A percentile compares a stretch with the other conserved stretches of the same genome.
Conservation (phyloP, 2,329 filamentous ascomycete genomes). For the Aureobasidium sp. region DNA sequence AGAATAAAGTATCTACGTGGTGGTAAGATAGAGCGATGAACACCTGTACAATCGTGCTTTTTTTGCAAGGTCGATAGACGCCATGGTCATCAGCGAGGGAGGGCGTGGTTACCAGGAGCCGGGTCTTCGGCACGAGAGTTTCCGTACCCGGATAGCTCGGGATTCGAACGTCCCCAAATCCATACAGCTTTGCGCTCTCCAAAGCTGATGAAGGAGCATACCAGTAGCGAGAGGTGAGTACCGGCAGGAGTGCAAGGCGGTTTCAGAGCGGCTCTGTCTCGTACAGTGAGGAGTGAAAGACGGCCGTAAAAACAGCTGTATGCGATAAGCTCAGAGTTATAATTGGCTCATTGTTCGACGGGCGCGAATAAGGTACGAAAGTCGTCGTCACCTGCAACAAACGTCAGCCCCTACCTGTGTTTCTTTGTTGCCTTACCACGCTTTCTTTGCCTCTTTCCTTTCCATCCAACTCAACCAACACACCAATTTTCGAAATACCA, state of each 20-base stretch:
- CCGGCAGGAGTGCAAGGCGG: background rate
- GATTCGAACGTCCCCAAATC: background rate
- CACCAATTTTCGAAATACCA: background rate
- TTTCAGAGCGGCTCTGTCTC: background rate
- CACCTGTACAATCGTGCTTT: background rate
- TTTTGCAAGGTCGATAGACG: background rate
- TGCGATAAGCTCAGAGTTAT: background rate
- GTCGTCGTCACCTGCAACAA: background rate
- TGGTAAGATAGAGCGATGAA: background rate
- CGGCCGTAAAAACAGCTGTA: background rate
- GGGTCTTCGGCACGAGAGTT: background rate
- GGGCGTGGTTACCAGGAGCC: background rate
- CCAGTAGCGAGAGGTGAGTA: background rate
- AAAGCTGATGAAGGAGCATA: background rate
- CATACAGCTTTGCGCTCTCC: background rate
- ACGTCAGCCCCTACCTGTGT: background rate
- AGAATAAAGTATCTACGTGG: background rate
- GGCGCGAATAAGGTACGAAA: background rate
- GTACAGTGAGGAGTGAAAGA: background rate
- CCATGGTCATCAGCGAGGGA: background rate
- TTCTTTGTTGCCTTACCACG: background rate
- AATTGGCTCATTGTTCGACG: background rate
- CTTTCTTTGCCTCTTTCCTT: background rate
- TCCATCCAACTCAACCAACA: background rate
- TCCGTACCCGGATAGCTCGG: background rate